These are phyloP conservation scores for Spinacia oleracea DNA, from an alignment of 179 eudicot genomes.

Conservation along the genomic window DNA sequence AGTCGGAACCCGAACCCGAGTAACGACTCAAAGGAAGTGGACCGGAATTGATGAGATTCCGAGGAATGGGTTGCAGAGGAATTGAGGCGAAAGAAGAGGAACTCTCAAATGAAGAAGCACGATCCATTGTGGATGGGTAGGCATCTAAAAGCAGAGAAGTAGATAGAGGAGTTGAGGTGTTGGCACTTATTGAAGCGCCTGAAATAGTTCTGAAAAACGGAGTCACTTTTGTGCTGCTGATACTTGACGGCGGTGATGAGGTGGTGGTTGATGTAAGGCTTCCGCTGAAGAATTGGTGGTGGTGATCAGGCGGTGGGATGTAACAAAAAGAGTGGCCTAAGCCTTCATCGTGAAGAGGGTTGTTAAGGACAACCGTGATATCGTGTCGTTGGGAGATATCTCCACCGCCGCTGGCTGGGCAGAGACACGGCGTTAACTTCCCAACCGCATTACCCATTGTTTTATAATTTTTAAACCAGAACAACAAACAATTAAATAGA, in stretches of 20 bases:
- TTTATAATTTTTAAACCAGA: no score
- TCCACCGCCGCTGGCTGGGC: slow-evolving; percentile 56
- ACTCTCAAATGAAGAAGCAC: slow-evolving; percentile 71
- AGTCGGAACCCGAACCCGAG: slow-evolving; percentile 34
- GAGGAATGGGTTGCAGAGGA: slow-evolving; percentile 79
- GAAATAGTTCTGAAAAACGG: slow-evolving; percentile 57
- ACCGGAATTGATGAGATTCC: slow-evolving; percentile 56
- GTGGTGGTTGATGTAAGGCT: neutral
- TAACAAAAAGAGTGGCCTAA: slow-evolving; percentile 91
- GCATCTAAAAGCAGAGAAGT: slow-evolving; percentile 42
- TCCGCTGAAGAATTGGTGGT: neutral
- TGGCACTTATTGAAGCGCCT: slow-evolving; percentile 86
- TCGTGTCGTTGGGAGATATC: slow-evolving; percentile 57
- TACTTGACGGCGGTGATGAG: no score
- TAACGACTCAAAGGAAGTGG: slow-evolving; percentile 41
- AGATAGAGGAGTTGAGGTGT: slow-evolving; percentile 73
- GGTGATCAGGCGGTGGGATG: slow-evolving; percentile 27
- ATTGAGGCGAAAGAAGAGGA: slow-evolving; percentile 68
- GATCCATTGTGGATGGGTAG: slow-evolving; percentile 32
- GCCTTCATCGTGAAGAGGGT: slow-evolving; percentile 53
- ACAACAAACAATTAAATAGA: neutral
- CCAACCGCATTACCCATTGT: slow-evolving; percentile 75
- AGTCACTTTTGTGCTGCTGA: slow-evolving; percentile 20
- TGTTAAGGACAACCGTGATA: slow-evolving; percentile 38
- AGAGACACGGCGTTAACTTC: slow-evolving; percentile 60